Percentiles rank a stretch among this genome's conserved stretches.
These are phyloP conservation scores for Clitopilus hobsonii DNA, from an alignment of 768 basidiomycete genomes.

Conservation along the genomic window DNA sequence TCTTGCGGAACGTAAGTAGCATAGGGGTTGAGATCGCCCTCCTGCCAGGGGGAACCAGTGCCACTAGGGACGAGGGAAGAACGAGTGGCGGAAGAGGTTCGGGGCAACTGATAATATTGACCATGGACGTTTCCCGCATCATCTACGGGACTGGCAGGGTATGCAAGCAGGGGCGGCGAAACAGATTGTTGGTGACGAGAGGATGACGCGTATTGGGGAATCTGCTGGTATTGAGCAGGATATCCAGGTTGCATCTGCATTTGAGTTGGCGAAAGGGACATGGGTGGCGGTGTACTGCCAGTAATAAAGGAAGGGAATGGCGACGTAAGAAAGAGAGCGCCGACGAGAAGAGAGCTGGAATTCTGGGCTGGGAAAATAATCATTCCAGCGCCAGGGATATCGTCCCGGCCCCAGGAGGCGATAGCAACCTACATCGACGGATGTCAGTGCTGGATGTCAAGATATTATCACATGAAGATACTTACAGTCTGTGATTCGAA, in stretches of 20 bases:
- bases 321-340: constrained; percentile 41
- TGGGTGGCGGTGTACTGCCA: constrained; percentile 21
- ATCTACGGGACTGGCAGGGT: constrained; percentile 30
- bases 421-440: constrained; percentile 38
- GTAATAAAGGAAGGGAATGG: constrained; percentile 45
- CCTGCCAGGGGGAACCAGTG: background rate
- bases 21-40: constrained; percentile 14
- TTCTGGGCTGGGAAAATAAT: constrained; percentile 49
- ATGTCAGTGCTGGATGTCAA: constrained; percentile 3
- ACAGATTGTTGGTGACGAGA: constrained; percentile 28
- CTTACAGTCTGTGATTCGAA: constrained; percentile 50
- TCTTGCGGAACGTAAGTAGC: background rate
- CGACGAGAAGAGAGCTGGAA: constrained; percentile 46
- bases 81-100: constrained; percentile 4
- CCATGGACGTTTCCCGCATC: constrained; percentile 21
- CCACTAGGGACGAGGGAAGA: background rate
- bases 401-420: constrained; percentile 45
- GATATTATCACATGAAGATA: constrained; percentile 6
- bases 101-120: constrained; percentile 16
- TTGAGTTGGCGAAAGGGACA: constrained; percentile 23
- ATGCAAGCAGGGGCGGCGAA: constrained; percentile 25
- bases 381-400: constrained; percentile 44
- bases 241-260: constrained; percentile 21
- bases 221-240: constrained; percentile 24
- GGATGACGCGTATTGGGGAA: constrained; percentile 26